These are phyloP conservation scores for Ilyonectria sp. DNA, from an alignment of 2,329 filamentous ascomycete genomes.

Conservation along the genomic window DNA sequence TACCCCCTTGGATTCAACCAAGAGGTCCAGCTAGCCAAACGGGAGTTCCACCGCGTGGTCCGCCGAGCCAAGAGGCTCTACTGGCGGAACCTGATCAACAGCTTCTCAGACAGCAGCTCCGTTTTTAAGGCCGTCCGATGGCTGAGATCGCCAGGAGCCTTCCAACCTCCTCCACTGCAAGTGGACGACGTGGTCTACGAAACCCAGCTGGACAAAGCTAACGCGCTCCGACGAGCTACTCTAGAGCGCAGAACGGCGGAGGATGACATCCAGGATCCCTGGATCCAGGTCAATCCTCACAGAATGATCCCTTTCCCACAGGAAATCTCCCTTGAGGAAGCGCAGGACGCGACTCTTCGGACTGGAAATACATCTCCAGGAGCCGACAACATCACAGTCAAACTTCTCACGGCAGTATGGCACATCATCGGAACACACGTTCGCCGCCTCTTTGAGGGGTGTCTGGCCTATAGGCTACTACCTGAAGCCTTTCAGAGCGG, in stretches of 20 bases:
- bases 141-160: constrained; percentile 13
- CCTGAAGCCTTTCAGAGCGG: constrained; percentile 38
- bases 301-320: constrained; percentile 28
- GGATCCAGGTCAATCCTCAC: constrained; percentile 16
- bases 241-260: constrained; percentile 29
- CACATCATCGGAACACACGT: constrained; percentile 27
- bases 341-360: constrained; percentile 28
- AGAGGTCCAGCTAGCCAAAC: no score
- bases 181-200: constrained; percentile 33
- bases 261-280: constrained; percentile 35
- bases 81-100: no score
- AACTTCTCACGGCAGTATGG: constrained; percentile 32
- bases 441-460: constrained; percentile 34
- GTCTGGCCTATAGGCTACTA: constrained; percentile 36
- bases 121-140: no score
- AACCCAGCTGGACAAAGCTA: constrained; percentile 36
- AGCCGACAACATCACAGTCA: constrained; percentile 39
- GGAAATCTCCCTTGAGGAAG: constrained; percentile 36
- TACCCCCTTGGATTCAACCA: no score
- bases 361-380: constrained; percentile 42
- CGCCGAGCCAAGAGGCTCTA: no score
- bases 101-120: no score
- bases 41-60: no score
- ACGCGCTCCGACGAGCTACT: constrained; percentile 33
- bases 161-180: constrained; percentile 34